phyloP scores from a whole-genome alignment of 1,284 basidiomycete species.

The Ganoderma sp. region DNA sequence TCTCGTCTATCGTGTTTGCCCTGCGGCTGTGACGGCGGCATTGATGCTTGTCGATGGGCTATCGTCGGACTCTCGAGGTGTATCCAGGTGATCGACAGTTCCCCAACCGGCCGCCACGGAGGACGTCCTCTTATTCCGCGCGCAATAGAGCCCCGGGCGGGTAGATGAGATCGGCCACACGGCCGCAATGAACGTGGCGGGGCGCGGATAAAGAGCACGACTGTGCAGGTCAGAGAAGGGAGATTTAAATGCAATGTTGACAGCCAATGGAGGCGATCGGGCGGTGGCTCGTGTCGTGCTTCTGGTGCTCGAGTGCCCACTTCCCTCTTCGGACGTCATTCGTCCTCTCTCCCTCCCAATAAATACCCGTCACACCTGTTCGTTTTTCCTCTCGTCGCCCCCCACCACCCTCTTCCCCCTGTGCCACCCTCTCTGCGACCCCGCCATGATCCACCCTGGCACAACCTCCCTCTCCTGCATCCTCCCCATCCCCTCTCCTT shows the following conservation, averaged over 20 bases:
- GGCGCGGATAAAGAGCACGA: slow-evolving; percentile 1
- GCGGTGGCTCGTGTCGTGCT: slow-evolving; percentile 25
- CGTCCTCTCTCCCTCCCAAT: slow-evolving; percentile 23
- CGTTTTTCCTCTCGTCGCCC: slow-evolving; percentile 25
- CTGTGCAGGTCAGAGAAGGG: slow-evolving; percentile 15
- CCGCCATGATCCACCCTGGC: slow-evolving; percentile 28
- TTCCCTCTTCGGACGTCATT: slow-evolving; percentile 29
- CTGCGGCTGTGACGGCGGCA: slow-evolving; percentile 21
- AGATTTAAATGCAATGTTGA: slow-evolving; percentile 11
- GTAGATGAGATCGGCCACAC: slow-evolving; percentile 16
- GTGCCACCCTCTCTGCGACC: slow-evolving; percentile 24
- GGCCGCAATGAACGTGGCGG: slow-evolving; percentile 2
- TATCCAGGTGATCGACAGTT: slow-evolving; percentile 27
- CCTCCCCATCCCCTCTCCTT: slow-evolving; percentile 37
- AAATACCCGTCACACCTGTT: slow-evolving; percentile 30
- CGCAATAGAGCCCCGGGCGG: slow-evolving; percentile 2
- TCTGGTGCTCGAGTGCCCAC: slow-evolving; percentile 20
- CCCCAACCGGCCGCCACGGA: slow-evolving; percentile 3
- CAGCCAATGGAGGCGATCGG: slow-evolving; percentile 29
- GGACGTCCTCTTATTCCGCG: slow-evolving; percentile 5
- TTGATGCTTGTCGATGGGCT: slow-evolving; percentile 8
- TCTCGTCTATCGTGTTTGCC: slow-evolving; percentile 18
- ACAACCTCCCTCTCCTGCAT: slow-evolving; percentile 27
- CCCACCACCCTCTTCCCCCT: slow-evolving; percentile 20
- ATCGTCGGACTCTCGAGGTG: slow-evolving; percentile 15